Conservation (phyloP, 495 filamentous ascomycete genomes). For the Apiosordaria backusii region DNA sequence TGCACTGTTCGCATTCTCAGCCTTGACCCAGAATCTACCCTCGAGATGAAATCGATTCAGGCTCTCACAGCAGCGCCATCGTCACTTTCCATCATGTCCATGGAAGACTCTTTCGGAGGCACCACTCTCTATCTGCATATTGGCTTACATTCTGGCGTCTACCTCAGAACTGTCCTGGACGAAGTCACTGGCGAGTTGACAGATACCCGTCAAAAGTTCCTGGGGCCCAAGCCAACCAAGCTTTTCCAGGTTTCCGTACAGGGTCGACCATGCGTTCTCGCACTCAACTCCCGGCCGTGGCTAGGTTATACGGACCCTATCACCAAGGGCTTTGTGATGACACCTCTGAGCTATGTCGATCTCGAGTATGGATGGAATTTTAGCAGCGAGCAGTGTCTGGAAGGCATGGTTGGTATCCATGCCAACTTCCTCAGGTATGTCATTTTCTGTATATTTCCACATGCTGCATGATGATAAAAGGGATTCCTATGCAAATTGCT, state of each 20-base stretch:
- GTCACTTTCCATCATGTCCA: constrained; percentile 85
- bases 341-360: constrained; percentile 80
- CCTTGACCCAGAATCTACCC: constrained; percentile 80
- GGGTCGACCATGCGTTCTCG: constrained; percentile 80
- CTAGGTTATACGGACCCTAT: constrained; percentile 83
- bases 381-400: constrained; percentile 84
- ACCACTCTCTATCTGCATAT: constrained; percentile 90
- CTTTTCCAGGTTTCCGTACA: constrained; percentile 84
- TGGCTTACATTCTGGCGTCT: constrained; percentile 90
- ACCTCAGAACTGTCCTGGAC: constrained; percentile 88
- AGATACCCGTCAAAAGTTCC: constrained; percentile 88
- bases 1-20: constrained; percentile 90
- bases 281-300: constrained; percentile 87
- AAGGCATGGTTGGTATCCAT: constrained; percentile 95
- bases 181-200: constrained; percentile 92
- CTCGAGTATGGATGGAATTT: constrained; percentile 96
- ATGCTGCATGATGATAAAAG: constrained; percentile 65
- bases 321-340: constrained; percentile 83
- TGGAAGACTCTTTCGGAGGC: constrained; percentile 78
- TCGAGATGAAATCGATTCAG: constrained; percentile 92
- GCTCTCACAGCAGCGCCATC: constrained; percentile 87
- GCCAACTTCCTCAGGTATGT: constrained; percentile 77
- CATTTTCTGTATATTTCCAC: constrained; percentile 21
- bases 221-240: constrained; percentile 82
- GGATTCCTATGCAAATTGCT: constrained; percentile 45